Conservation (phyloP, 306 rosid genomes). For the Benincasa hispida region DNA sequence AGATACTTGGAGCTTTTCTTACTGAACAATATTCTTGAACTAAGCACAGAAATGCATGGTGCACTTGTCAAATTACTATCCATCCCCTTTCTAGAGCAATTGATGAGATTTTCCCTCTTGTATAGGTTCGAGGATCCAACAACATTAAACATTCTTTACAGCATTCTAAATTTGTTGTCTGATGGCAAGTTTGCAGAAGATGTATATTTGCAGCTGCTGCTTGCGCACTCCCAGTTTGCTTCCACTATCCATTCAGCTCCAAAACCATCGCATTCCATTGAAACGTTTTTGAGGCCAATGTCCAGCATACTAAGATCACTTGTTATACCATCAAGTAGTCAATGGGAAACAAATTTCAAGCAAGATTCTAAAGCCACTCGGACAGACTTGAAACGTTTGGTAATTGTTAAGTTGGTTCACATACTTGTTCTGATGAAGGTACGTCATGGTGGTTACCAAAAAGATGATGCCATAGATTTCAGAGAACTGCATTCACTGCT, state of each 20-base stretch:
- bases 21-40: constrained; percentile 41
- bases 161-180: constrained; percentile 31
- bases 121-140: constrained; percentile 58
- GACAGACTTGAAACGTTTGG: constrained; percentile 33
- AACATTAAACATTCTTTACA: constrained; percentile 45
- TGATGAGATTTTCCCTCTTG: constrained; percentile 55
- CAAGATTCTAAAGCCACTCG: constrained; percentile 14
- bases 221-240: constrained; percentile 83
- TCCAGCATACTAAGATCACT: constrained; percentile 62
- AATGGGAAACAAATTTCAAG: constrained; percentile 21
- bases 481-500: constrained; percentile 50
- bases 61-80: constrained; percentile 35
- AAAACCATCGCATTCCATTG: constrained; percentile 29
- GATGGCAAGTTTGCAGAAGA: constrained; percentile 45
- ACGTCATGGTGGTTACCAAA: constrained; percentile 26
- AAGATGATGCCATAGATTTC: constrained; percentile 39
- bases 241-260: constrained; percentile 35
- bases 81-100: constrained; percentile 55
- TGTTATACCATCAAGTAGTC: constrained; percentile 30
- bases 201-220: constrained; percentile 54
- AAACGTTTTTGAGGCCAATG: constrained; percentile 52
- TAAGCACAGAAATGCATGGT: constrained; percentile 34
- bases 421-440: constrained; percentile 28
- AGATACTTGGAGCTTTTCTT: constrained; percentile 49
- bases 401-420: constrained; percentile 52